Conservation (phyloP, 2,329 filamentous ascomycete species). For the Cercospora citrullina region DNA sequence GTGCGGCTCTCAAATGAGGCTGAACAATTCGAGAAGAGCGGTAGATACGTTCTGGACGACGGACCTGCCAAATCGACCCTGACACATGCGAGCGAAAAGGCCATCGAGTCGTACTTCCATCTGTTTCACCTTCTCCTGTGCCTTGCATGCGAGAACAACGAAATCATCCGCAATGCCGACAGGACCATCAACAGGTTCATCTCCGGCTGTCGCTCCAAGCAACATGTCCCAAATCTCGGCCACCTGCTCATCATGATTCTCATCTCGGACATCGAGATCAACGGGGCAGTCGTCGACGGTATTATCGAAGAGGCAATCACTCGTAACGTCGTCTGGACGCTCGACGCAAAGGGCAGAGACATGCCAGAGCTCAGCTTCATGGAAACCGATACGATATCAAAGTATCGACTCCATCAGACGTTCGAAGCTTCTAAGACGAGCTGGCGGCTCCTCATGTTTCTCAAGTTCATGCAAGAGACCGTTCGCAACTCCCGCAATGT, state of each 20-base stretch:
- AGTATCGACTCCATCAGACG: slow-evolving; percentile 27
- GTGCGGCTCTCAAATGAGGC: slow-evolving; percentile 23
- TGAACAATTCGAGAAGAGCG: slow-evolving; percentile 3
- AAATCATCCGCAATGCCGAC: slow-evolving; percentile 21
- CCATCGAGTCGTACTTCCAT: slow-evolving; percentile 31
- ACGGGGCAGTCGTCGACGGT: slow-evolving; percentile 22
- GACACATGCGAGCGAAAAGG: slow-evolving; percentile 28
- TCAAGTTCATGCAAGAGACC: slow-evolving; percentile 27
- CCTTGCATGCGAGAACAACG: slow-evolving; percentile 23
- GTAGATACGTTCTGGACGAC: not conserved
- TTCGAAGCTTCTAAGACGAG: slow-evolving; percentile 28
- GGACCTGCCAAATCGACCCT: slow-evolving; percentile 22
- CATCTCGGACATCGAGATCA: slow-evolving; percentile 21
- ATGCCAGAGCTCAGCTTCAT: slow-evolving; percentile 28
- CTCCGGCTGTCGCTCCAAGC: slow-evolving; percentile 24
- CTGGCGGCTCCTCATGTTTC: slow-evolving; percentile 30
- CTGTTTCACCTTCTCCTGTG: slow-evolving; percentile 31
- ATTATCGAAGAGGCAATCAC: slow-evolving; percentile 31
- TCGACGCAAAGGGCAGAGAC: slow-evolving; percentile 22
- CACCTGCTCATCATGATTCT: slow-evolving; percentile 29
- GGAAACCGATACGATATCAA: slow-evolving; percentile 23
- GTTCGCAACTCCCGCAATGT: slow-evolving; percentile 13
- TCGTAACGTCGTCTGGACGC: slow-evolving; percentile 32
- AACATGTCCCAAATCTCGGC: slow-evolving; percentile 26
- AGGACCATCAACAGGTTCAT: slow-evolving; percentile 21